Base-by-base conservation (phyloP, 2,329 filamentous ascomycete species). In the Aspergillus piperis region DNA sequence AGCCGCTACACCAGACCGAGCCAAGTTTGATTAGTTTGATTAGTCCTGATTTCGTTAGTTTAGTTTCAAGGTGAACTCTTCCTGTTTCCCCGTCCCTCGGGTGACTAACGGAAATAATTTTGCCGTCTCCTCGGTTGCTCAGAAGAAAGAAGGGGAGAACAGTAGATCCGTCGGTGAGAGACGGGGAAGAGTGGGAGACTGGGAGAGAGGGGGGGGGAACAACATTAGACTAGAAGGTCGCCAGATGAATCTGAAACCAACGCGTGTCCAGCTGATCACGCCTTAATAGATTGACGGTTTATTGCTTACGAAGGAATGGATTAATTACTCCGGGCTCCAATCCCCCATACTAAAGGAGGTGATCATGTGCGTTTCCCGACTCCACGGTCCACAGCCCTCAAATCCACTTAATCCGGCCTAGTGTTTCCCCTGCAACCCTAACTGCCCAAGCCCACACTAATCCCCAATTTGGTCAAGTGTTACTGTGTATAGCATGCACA, bases 371-470 rank as follows among this genome's bases (percentile, higher is more conserved):
- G 23, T 50, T 36, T 50, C 47, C 47, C 47, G 27, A 17, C 27
- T 32, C 47, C 47, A 50, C 47, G 27, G 47, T 32, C 36, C 50
- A 36, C 32, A 36, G 32, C 32, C 25, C 32, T 38, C 53, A 41
- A 19, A 58, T 58, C 42, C 27, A 32, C 50, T 19, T 17, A 44
- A 50, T 32, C 30, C 32, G 32, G 32, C 11, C 32, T 36, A 54
- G 49, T 30, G 57, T 58, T 53, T 58, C 47, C 57, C 57, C 50
- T 59, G 57, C 57, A 59, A 59, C 57, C 57, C 57, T 54, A 55
- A 55, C 39, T 44, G 53, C 41, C 41, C 53, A 55, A 41, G 41
- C 39, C 30, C 32, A 41, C 53, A 5, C 53, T 55, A 55, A 38
- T 8, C 38, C n/a, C 19, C n/a, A 23, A 36, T 15, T 10, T 8